These are phyloP conservation scores for Vigna nakashimae DNA, from an alignment of 306 rosid species.

Conservation along the genomic window DNA sequence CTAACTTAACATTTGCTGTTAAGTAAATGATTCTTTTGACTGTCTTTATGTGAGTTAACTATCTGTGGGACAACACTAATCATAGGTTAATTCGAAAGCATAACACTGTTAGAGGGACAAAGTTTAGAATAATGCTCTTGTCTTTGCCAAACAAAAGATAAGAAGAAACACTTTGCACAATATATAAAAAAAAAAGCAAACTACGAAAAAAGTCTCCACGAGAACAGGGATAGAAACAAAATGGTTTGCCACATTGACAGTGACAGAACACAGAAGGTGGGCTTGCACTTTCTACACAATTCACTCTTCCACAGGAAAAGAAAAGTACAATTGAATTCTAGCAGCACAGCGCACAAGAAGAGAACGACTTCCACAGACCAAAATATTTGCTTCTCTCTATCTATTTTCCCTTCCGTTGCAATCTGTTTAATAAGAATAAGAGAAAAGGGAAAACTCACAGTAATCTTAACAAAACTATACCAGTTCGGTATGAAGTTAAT, in stretches of 20 bases:
- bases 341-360: neutral
- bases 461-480: neutral
- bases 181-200: neutral
- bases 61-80: constrained; percentile 14
- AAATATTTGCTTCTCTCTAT: no score
- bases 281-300: constrained; percentile 6
- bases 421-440: no score
- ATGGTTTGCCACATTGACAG: constrained; percentile 16
- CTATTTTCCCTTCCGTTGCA: neutral
- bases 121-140: no score
- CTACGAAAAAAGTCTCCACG: neutral
- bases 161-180: neutral
- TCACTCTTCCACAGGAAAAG: neutral
- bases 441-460: no score
- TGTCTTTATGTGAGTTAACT: neutral
- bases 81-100: neutral
- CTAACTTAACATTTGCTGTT: neutral
- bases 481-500: neutral
- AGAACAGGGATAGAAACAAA: constrained; percentile 30
- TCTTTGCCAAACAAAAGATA: neutral
- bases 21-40: neutral
- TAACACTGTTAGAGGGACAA: no score
- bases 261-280: constrained; percentile 23
- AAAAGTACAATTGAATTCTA: neutral
- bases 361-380: neutral